These are phyloP conservation scores for Cyamopsis tetragonoloba DNA, from an alignment of 306 rosid genomes.

Conservation along the genomic window DNA sequence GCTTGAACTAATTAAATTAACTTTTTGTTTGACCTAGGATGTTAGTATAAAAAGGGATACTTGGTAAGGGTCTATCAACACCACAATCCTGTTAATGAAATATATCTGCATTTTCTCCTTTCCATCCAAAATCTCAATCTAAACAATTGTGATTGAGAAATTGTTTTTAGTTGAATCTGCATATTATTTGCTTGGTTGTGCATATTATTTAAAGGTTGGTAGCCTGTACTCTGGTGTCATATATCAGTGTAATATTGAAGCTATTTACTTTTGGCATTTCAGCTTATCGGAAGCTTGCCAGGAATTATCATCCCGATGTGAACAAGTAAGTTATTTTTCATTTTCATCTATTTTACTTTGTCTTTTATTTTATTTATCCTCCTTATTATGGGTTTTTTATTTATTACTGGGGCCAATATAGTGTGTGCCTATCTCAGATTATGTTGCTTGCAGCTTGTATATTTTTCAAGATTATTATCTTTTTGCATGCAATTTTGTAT, in stretches of 20 bases:
- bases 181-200: not conserved
- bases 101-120: not conserved
- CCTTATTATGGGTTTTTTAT: too few relatives aligned
- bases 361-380: not conserved
- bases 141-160: not conserved
- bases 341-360: not conserved
- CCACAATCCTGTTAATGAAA: not conserved
- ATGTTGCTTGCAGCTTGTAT: not conserved
- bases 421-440: not conserved
- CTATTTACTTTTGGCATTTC: conserved; percentile 31
- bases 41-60: not conserved
- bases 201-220: not conserved
- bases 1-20: not conserved
- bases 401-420: not conserved
- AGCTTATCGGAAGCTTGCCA: conserved; percentile 95
- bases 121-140: not conserved
- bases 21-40: not conserved
- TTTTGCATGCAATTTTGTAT: not conserved
- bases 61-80: not conserved
- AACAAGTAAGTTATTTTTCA: conserved; percentile 66
- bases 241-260: conserved; percentile 8
- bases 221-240: not conserved
- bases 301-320: conserved; percentile 91
- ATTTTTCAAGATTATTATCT: not conserved
- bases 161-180: not conserved